Conservation (phyloP, 169 alveolate genomes). For the Sarcocystis neurona region DNA sequence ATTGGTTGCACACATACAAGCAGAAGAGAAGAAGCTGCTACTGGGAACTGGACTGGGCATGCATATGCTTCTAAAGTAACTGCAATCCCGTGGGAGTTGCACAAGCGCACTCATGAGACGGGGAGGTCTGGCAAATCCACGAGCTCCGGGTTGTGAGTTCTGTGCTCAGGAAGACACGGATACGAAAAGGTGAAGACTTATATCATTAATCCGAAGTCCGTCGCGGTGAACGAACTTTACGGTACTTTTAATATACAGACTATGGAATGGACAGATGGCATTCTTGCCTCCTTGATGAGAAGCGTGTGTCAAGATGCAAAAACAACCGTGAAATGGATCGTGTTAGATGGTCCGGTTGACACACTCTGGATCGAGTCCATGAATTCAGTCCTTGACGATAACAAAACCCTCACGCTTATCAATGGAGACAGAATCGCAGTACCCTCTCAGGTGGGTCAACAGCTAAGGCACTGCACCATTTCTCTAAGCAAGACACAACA, state of each 20-base stretch:
- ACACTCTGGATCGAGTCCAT: constrained; percentile 96
- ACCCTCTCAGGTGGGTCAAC: constrained; percentile 77
- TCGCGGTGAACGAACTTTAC: constrained; percentile 86
- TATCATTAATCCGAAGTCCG: constrained; percentile 91
- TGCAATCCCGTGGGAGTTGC: no score
- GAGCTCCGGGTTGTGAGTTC: no score
- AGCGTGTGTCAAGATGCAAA: constrained; percentile 78
- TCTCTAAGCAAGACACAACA: no score
- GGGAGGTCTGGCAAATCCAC: no score
- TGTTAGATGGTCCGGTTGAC: constrained; percentile 95
- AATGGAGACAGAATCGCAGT: constrained; percentile 91
- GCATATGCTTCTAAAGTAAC: no score
- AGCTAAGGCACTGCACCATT: background rate
- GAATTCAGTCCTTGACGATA: constrained; percentile 94
- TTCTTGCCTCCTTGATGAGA: constrained; percentile 87
- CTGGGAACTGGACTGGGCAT: no score
- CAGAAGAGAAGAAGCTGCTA: no score
- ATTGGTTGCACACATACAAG: no score
- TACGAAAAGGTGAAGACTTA: constrained; percentile 65
- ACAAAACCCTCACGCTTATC: constrained; percentile 91
- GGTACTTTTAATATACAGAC: constrained; percentile 87
- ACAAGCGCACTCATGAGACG: no score
- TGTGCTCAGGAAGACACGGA: no score
- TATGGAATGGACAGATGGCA: constrained; percentile 94
- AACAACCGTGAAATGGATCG: constrained; percentile 90